Conservation (phyloP, 192 early-diverging fungal genomes). For the Powellomyces hirtus region DNA sequence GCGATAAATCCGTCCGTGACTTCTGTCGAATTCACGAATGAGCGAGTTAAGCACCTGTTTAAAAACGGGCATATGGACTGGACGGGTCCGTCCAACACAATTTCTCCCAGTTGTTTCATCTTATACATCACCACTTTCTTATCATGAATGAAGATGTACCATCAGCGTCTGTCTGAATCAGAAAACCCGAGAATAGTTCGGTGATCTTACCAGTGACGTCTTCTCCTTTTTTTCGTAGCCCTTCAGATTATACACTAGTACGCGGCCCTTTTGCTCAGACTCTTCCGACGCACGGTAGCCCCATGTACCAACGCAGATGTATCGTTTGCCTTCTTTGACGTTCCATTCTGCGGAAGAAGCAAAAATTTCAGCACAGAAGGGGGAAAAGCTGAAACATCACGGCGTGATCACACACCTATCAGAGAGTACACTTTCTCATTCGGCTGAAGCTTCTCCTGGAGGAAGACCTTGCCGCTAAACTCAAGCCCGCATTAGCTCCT, state of each 20-base stretch:
- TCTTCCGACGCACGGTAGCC: slow-evolving; percentile 20
- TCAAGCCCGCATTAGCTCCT: background rate
- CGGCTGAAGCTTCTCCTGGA: slow-evolving; percentile 16
- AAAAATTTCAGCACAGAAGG: too few relatives aligned
- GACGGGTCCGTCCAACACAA: slow-evolving; percentile 23
- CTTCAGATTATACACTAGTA: slow-evolving; percentile 52
- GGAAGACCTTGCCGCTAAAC: slow-evolving; percentile 25
- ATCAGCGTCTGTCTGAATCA: too few relatives aligned
- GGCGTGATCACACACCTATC: slow-evolving; percentile 15
- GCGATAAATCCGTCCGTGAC: background rate
- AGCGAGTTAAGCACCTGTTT: slow-evolving; percentile 29
- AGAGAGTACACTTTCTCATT: slow-evolving; percentile 33
- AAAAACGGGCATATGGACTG: slow-evolving; percentile 37
- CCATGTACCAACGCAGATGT: slow-evolving; percentile 46
- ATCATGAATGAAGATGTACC: too few relatives aligned
- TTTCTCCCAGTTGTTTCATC: slow-evolving; percentile 43
- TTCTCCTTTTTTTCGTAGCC: slow-evolving; percentile 21
- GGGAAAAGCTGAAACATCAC: too few relatives aligned
- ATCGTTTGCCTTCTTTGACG: slow-evolving; percentile 45
- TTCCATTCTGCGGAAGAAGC: slow-evolving; percentile 37
- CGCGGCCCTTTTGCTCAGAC: slow-evolving; percentile 19
- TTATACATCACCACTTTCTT: slow-evolving; percentile 21
- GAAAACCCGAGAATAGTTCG: background rate
- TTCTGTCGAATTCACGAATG: background rate
- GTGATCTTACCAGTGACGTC: background rate